phyloP scores from a whole-genome alignment of 805 yeast species.

The Lipomyces kockii region DNA sequence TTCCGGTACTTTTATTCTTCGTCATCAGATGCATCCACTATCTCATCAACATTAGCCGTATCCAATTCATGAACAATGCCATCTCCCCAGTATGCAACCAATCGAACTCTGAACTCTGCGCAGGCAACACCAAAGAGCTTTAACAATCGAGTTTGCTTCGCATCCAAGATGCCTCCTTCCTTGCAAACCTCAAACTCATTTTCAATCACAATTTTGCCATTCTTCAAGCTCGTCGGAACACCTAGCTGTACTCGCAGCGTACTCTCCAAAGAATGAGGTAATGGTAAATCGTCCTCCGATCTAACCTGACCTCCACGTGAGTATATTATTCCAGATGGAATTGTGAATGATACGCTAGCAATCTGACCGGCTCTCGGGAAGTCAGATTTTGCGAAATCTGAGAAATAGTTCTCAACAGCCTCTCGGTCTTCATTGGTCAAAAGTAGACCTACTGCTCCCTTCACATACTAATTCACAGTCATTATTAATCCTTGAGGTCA shows the following conservation, averaged over 20 bases:
- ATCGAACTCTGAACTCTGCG: slow-evolving; percentile 81
- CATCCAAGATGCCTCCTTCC: slow-evolving; percentile 80
- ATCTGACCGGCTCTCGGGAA: slow-evolving; percentile 87
- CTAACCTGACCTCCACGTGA: slow-evolving; percentile 95
- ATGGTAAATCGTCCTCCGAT: slow-evolving; percentile 90
- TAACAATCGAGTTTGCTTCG: slow-evolving; percentile 86
- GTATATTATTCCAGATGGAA: slow-evolving; percentile 90
- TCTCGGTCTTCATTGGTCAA: slow-evolving; percentile 88
- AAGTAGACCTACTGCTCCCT: slow-evolving; percentile 83
- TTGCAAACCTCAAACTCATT: slow-evolving; percentile 80
- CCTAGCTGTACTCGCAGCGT: slow-evolving; percentile 81
- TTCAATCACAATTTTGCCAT: slow-evolving; percentile 81
- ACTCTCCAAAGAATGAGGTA: slow-evolving; percentile 94
- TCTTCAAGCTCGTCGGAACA: slow-evolving; percentile 86
- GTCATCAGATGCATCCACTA: slow-evolving; percentile 17
- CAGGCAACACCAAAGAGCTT: slow-evolving; percentile 97
- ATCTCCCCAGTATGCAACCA: slow-evolving; percentile 78
- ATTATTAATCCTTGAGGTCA: background rate
- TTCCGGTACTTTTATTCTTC: slow-evolving; percentile 6
- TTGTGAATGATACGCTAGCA: slow-evolving; percentile 79
- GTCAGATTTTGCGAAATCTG: slow-evolving; percentile 75
- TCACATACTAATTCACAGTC: slow-evolving; percentile 19
- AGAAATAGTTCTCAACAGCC: slow-evolving; percentile 88
- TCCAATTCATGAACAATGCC: slow-evolving; percentile 36
- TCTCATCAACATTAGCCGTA: slow-evolving; percentile 5